Percentiles rank a stretch among this genome's conserved stretches.
phyloP scores from a whole-genome alignment of 257 asterid genomes.

The Nicotiana knightiana region DNA sequence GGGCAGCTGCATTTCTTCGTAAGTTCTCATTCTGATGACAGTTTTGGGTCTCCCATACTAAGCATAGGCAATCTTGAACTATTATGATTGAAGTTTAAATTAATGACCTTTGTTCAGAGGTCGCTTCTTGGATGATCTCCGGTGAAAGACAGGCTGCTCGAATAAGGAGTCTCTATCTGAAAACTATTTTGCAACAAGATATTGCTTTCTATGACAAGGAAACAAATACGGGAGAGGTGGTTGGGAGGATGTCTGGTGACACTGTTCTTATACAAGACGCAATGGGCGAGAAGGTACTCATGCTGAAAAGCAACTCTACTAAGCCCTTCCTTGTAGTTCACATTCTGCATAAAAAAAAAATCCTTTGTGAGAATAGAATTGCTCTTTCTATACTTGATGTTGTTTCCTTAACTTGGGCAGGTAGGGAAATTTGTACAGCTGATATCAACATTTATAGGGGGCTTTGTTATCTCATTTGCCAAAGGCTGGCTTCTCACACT shows the following conservation, averaged over 20 bases:
- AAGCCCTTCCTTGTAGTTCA: background rate
- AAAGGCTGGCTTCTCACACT: constrained; percentile 89
- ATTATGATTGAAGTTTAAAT: background rate
- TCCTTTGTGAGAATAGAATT: background rate
- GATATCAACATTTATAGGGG: constrained; percentile 65
- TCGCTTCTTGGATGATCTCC: constrained; percentile 85
- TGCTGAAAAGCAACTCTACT: background rate
- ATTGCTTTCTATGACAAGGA: constrained; percentile 77
- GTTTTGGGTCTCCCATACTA: background rate
- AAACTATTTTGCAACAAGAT: constrained; percentile 68
- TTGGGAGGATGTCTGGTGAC: constrained; percentile 90
- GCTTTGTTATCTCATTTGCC: constrained; percentile 58
- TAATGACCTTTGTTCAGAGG: constrained; percentile 38
- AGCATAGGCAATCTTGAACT: background rate
- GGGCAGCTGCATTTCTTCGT: constrained; percentile 69
- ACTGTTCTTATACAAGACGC: constrained; percentile 93
- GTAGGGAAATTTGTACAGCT: constrained; percentile 80
- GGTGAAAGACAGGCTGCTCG: constrained; percentile 91
- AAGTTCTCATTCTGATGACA: constrained; percentile 17
- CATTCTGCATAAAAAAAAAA: background rate
- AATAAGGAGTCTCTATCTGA: constrained; percentile 61
- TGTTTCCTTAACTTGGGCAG: constrained; percentile 17
- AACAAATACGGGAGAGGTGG: constrained; percentile 74
- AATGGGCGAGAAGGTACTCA: constrained; percentile 76
- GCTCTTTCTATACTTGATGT: background rate